Evolutionary conservation across 2,329 filamentous ascomycete species (phyloP).

Genomic region (Domatiomyces globalis): DNA sequence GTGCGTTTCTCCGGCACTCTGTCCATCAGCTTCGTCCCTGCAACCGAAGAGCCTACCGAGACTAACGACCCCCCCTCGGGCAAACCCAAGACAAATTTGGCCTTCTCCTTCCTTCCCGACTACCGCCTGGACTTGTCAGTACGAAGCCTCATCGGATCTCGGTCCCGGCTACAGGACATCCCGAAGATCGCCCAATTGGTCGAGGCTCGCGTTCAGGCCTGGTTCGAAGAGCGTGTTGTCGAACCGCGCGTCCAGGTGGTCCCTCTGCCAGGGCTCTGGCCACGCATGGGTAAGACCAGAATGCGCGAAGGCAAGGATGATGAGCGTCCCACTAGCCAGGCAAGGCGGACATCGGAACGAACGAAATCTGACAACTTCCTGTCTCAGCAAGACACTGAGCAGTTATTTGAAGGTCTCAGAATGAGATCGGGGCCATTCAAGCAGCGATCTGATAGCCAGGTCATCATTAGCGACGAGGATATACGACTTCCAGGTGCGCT

Average conservation of each 20-base stretch:
- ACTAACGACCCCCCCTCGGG: conserved; percentile 24
- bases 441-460: conserved; percentile 12
- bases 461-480: conserved; percentile 12
- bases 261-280: conserved; percentile 48
- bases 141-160: conserved; percentile 48
- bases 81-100: conserved; percentile 68
- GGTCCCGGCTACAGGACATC: conserved; percentile 49
- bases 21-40: conserved; percentile 82
- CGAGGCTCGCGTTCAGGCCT: conserved; percentile 49
- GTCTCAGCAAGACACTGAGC: conserved; percentile 16
- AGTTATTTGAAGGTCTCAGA: conserved; percentile 12
- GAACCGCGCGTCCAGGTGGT: conserved; percentile 53
- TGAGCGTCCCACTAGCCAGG: conserved; percentile 13
- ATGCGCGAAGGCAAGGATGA: conserved; percentile 28
- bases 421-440: conserved; percentile 1
- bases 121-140: conserved; percentile 54
- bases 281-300: conserved; percentile 38
- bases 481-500: conserved; percentile 1
- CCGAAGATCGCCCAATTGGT: conserved; percentile 54
- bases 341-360: not conserved
- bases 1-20: conserved; percentile 90
- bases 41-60: conserved; percentile 23
- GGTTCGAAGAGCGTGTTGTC: conserved; percentile 54
- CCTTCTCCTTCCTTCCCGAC: conserved; percentile 67
- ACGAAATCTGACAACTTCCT: conserved; percentile 16